Evolutionary conservation across 148 eudicot genomes (phyloP).

Genomic region (Rhododendron williamsianum): DNA sequence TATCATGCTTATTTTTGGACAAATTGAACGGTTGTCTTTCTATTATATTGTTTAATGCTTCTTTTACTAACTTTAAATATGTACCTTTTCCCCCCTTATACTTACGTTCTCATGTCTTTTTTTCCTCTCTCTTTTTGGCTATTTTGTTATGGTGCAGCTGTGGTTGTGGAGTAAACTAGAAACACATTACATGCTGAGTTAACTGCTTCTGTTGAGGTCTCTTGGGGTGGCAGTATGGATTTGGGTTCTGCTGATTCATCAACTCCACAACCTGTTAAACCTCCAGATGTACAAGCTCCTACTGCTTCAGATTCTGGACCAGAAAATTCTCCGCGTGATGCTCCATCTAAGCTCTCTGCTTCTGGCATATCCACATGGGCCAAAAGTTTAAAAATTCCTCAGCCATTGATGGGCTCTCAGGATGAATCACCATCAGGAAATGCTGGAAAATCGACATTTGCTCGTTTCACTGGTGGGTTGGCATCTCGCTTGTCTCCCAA

Average conservation of each 20-base stretch:
- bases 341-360: slow-evolving; percentile 47
- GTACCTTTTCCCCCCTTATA: not conserved
- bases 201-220: slow-evolving; percentile 12
- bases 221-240: slow-evolving; percentile 38
- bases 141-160: not conserved
- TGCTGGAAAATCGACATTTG: slow-evolving; percentile 62
- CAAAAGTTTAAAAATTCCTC: slow-evolving; percentile 63
- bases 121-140: not conserved
- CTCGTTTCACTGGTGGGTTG: slow-evolving; percentile 77
- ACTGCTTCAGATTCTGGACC: slow-evolving; percentile 27
- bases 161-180: slow-evolving; percentile 4
- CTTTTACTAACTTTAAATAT: not conserved
- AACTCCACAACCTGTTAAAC: slow-evolving; percentile 24
- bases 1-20: not conserved
- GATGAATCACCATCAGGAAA: slow-evolving; percentile 49
- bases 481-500: slow-evolving; percentile 71
- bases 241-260: slow-evolving; percentile 40
- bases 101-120: not conserved
- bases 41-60: not conserved
- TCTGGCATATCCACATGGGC: slow-evolving; percentile 81
- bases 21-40: not conserved
- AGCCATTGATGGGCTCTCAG: slow-evolving; percentile 46
- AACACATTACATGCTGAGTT: not conserved
- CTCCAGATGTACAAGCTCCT: slow-evolving; percentile 31
- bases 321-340: slow-evolving; percentile 31